Percentiles rank a stretch among this genome's conserved stretches.
Conservation (phyloP, 2,329 filamentous ascomycete genomes). For the Chrysosporium queenslandicum region DNA sequence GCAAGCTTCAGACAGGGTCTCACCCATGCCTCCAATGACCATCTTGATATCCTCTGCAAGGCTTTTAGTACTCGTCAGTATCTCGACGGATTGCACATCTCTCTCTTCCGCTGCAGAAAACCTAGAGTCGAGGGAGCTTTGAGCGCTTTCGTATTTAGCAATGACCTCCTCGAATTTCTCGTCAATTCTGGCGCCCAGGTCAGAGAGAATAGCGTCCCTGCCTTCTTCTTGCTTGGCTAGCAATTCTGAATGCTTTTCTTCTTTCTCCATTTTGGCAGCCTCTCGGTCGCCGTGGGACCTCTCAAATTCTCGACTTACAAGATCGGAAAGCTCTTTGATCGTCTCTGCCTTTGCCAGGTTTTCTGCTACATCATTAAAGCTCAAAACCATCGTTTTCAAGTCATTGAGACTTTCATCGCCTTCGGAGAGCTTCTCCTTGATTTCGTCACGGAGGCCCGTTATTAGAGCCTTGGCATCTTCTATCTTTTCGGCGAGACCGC, state of each 20-base stretch:
- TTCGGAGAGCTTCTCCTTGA: slow-evolving; percentile 67
- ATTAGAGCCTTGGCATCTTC: slow-evolving; percentile 67
- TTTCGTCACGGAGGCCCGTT: slow-evolving; percentile 64
- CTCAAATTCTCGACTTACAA: slow-evolving; percentile 78
- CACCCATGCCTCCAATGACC: slow-evolving; percentile 74
- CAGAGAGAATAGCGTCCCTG: slow-evolving; percentile 45
- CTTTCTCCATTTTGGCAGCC: slow-evolving; percentile 69
- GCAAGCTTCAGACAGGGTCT: slow-evolving; percentile 67
- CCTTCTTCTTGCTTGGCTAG: slow-evolving; percentile 53
- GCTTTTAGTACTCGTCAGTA: slow-evolving; percentile 63
- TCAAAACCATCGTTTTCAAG: slow-evolving; percentile 52
- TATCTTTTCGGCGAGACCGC: slow-evolving; percentile 66
- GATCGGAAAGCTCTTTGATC: slow-evolving; percentile 61
- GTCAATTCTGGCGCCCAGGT: slow-evolving; percentile 52
- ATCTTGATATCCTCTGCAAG: slow-evolving; percentile 80
- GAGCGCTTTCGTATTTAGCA: slow-evolving; percentile 78
- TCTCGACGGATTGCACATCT: slow-evolving; percentile 60
- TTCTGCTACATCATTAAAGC: slow-evolving; percentile 52
- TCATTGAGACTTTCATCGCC: slow-evolving; percentile 53
- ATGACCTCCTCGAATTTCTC: slow-evolving; percentile 74
- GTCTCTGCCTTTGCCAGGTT: slow-evolving; percentile 45
- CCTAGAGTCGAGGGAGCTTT: slow-evolving; percentile 62
- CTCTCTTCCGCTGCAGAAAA: slow-evolving; percentile 63
- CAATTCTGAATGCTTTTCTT: slow-evolving; percentile 46
- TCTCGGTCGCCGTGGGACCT: slow-evolving; percentile 71